A percentile compares a stretch with the other conserved stretches of the same genome.
Conservation (phyloP, 148 eudicot species). For the Vaccinium darrowii region DNA sequence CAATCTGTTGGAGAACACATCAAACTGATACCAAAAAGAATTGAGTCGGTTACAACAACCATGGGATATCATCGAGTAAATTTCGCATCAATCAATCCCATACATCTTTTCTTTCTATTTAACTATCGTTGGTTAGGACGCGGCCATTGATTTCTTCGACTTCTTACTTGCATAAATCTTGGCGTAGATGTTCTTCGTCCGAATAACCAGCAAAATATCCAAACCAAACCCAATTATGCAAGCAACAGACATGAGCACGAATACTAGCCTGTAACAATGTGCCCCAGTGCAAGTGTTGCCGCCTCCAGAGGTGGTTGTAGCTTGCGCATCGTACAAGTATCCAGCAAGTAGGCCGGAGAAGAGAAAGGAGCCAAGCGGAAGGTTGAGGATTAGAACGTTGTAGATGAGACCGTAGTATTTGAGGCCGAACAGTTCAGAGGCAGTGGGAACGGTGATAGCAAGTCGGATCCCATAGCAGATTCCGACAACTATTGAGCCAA, state of each 20-base stretch:
- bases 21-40: neutral
- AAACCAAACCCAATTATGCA: constrained; percentile 66
- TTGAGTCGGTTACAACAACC: neutral
- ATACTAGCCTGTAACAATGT: constrained; percentile 76
- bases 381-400: constrained; percentile 78
- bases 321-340: constrained; percentile 69
- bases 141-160: constrained; percentile 21
- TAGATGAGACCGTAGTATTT: constrained; percentile 90
- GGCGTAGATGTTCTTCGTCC: constrained; percentile 55
- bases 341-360: constrained; percentile 97
- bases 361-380: constrained; percentile 91
- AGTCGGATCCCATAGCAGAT: constrained; percentile 87
- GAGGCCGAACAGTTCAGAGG: constrained; percentile 91
- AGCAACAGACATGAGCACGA: constrained; percentile 65
- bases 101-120: neutral
- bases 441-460: constrained; percentile 85
- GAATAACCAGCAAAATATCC: constrained; percentile 48
- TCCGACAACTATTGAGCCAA: constrained; percentile 79
- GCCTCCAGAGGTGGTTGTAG: constrained; percentile 64
- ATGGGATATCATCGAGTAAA: neutral
- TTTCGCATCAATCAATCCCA: neutral
- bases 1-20: neutral
- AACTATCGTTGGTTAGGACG: neutral
- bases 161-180: constrained; percentile 50
- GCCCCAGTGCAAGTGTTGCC: constrained; percentile 79